Base-by-base conservation (phyloP, 192 early-diverging fungal genomes). In the Allomyces javanicus region DNA sequence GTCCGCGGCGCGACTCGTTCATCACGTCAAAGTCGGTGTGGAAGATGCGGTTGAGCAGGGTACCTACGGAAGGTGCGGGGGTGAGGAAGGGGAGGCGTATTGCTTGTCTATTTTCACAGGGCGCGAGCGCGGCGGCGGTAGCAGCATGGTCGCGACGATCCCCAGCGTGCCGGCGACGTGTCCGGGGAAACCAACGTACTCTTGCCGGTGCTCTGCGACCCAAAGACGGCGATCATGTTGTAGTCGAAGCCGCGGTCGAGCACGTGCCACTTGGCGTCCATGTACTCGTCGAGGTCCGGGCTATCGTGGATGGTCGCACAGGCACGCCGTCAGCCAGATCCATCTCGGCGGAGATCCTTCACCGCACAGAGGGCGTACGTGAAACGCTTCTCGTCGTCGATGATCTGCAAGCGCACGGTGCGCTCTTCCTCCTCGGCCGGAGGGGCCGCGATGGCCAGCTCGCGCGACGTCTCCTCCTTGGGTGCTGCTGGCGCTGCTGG, bases 141-240 rank as follows among this genome's bases (percentile, higher is more conserved):
- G 33, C 2, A 40, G 33, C 33, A 40, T 40, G 33, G 33, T 9
- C 33, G 33, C 9, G 33, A 0, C 7, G 33, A 40, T 40, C 33
- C 33, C 33, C 3, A 40, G 33, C 7, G 33, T 7, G 7, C 33
- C 33, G 0, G 33, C 33, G 33, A 40, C 33, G 33, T 7, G 33
- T 3, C 33, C 7, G 33, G 33, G 33, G 33, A 9, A 40, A 40
- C 24, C 25, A 44, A 67, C 82, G 75, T 78, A 84, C 90, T 92
- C 69, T 99, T 99, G 45, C 96, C 96, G 7, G 94, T 96, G 79
- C 88, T 92, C 75, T 99, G 96, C 43, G 93, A 96, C 64, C 96
- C 96, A 83, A 99, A 96, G 27, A 99, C 94, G 21, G 96, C 93
- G 7, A 97, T 90, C 21, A 97, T 77, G 72, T 96, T 87, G 72